Percentiles rank a stretch among this genome's conserved stretches.
phyloP scores from a whole-genome alignment of 2,329 filamentous ascomycete species.

The Arthrobotrys musiformis region DNA sequence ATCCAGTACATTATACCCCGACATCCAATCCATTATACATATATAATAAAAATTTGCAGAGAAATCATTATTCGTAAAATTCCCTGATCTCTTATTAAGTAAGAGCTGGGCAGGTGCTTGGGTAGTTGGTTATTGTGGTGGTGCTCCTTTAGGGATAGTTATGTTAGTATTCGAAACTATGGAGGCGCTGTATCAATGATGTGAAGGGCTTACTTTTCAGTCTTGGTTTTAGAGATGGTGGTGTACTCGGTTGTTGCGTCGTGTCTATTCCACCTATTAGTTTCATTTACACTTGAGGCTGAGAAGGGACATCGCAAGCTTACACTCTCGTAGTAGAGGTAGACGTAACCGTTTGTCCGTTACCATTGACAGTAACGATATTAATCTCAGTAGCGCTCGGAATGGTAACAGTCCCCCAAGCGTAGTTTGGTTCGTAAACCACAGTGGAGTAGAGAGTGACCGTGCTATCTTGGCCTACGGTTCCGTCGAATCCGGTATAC shows the following conservation, averaged over 20 bases:
- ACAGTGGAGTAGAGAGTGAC: constrained; percentile 29
- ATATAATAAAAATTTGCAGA: too few species aligned
- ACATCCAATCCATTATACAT: not conserved
- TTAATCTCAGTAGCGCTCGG: constrained; percentile 2
- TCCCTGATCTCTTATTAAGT: not conserved
- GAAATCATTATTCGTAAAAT: not conserved
- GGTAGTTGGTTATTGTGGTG: constrained; percentile 29
- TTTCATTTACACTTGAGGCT: not conserved
- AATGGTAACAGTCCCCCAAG: constrained; percentile 10
- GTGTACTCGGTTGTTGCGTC: constrained; percentile 29
- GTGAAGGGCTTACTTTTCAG: constrained; percentile 13
- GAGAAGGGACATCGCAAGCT: not conserved
- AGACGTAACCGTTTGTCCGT: constrained; percentile 7
- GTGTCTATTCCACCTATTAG: constrained; percentile 4
- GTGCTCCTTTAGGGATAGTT: constrained; percentile 3
- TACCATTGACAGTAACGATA: constrained; percentile 15
- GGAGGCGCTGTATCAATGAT: too few species aligned
- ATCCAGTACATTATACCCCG: not conserved
- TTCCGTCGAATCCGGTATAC: constrained; percentile 31
- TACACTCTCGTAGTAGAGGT: constrained; percentile 26
- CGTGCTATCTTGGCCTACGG: not conserved
- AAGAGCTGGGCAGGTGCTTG: not conserved
- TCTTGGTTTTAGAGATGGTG: constrained; percentile 23
- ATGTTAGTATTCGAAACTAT: not conserved
- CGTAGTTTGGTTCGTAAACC: constrained; percentile 17